Conservation (phyloP, 257 asterid genomes). For the Nyctanthes arbortristis region DNA sequence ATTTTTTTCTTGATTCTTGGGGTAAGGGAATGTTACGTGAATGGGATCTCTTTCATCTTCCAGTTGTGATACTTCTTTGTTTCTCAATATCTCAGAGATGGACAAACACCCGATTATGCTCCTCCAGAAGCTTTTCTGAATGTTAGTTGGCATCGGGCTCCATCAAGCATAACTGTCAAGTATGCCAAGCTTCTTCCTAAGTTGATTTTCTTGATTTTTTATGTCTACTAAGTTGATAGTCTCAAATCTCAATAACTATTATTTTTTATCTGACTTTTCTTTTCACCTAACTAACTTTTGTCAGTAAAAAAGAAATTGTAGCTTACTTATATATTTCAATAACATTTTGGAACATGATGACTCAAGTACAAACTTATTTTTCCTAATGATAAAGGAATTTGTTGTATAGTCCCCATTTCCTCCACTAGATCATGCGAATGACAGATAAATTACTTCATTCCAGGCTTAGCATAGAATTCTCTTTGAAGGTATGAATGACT, state of each 20-base stretch:
- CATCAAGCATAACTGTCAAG: conserved; percentile 66
- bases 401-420: too few species aligned
- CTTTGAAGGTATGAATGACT: too few species aligned
- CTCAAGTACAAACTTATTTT: background rate
- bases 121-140: conserved; percentile 96
- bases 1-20: background rate
- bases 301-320: background rate
- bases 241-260: conserved; percentile 1
- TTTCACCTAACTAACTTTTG: background rate
- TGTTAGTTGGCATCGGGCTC: conserved; percentile 80
- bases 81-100: conserved; percentile 52
- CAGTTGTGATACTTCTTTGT: conserved; percentile 18
- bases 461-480: background rate
- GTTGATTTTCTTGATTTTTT: background rate
- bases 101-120: conserved; percentile 87
- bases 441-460: background rate
- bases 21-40: background rate
- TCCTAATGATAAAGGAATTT: background rate
- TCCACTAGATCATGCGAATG: background rate
- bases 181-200: conserved; percentile 40
- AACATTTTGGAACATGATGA: background rate
- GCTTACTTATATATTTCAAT: background rate
- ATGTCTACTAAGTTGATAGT: conserved; percentile 15
- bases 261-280: background rate
- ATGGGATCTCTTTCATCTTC: conserved; percentile 12